Evolutionary conservation across 2,329 filamentous ascomycete genomes (phyloP).

Genomic region (Colletotrichum sojae): DNA sequence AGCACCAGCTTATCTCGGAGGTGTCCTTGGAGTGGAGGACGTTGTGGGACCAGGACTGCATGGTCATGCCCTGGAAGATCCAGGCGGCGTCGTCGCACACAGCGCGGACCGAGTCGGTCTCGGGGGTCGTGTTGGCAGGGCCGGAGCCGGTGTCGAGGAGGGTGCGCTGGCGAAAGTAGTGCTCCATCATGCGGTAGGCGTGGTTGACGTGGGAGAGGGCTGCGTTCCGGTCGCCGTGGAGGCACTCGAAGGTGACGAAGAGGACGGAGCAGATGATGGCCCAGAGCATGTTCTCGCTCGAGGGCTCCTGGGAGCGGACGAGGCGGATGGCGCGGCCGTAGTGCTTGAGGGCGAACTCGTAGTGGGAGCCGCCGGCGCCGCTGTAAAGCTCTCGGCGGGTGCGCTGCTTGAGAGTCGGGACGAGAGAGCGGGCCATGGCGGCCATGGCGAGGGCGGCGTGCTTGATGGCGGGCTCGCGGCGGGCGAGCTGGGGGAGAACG

Average conservation of each 20-base stretch:
- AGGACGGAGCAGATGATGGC: constrained; percentile 56
- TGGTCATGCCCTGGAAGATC: constrained; percentile 38
- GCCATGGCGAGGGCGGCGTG: constrained; percentile 45
- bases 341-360: constrained; percentile 56
- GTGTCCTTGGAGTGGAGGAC: constrained; percentile 17
- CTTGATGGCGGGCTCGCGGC: constrained; percentile 54
- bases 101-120: constrained; percentile 26
- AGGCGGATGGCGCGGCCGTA: constrained; percentile 58
- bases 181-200: constrained; percentile 45
- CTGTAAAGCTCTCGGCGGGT: background rate
- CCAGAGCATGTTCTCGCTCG: constrained; percentile 53
- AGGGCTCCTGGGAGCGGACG: constrained; percentile 53
- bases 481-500: constrained; percentile 55
- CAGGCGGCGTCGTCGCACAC: constrained; percentile 36
- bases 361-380: constrained; percentile 40
- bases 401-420: constrained; percentile 46
- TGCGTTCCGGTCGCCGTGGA: constrained; percentile 56
- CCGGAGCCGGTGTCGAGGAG: constrained; percentile 4
- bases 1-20: constrained; percentile 32
- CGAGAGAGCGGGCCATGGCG: constrained; percentile 47
- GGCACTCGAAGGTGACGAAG: constrained; percentile 58
- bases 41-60: constrained; percentile 36
- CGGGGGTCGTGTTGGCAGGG: background rate
- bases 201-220: constrained; percentile 57
- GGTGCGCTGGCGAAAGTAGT: constrained; percentile 12